Evolutionary conservation across 495 filamentous ascomycete species (phyloP).

Genomic region (Aspergillus ellipticus): DNA sequence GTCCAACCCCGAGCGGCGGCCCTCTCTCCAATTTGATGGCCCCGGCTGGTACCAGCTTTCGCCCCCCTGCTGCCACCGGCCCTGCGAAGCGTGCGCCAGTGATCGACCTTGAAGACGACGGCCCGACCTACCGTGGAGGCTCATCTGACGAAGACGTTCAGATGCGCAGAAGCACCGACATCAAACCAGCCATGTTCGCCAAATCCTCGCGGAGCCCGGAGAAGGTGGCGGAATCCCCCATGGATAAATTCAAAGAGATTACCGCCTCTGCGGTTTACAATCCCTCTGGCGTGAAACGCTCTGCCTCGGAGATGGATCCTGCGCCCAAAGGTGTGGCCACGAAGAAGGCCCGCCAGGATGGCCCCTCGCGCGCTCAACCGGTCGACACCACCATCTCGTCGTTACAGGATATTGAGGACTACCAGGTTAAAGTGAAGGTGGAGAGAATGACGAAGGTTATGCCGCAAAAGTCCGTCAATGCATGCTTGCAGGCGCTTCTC

Average conservation of each 20-base stretch:
- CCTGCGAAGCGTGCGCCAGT: conserved; percentile 36
- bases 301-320: conserved; percentile 45
- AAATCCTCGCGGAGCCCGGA: conserved; percentile 34
- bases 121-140: conserved; percentile 51
- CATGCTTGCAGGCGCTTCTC: conserved; percentile 51
- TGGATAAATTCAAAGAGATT: conserved; percentile 48
- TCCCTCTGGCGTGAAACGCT: conserved; percentile 39
- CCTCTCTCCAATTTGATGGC: conserved; percentile 62
- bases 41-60: conserved; percentile 72
- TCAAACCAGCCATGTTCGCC: conserved; percentile 65
- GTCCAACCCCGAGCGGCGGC: conserved; percentile 28
- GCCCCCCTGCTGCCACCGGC: conserved; percentile 44
- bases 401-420: conserved; percentile 56
- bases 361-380: conserved; percentile 55
- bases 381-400: conserved; percentile 29
- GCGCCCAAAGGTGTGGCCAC: conserved; percentile 36
- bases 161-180: conserved; percentile 50
- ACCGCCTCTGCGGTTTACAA: conserved; percentile 46
- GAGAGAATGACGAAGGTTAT: conserved; percentile 51
- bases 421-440: conserved; percentile 50
- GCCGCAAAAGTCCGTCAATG: conserved; percentile 46
- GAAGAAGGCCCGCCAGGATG: conserved; percentile 45
- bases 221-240: conserved; percentile 37
- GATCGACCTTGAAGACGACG: conserved; percentile 54
- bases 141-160: conserved; percentile 56